Percentiles rank a stretch among this genome's conserved stretches.
These are phyloP conservation scores for Fragilariopsis cylindrus DNA, from an alignment of 108 stramenopile genomes.

Conservation along the genomic window DNA sequence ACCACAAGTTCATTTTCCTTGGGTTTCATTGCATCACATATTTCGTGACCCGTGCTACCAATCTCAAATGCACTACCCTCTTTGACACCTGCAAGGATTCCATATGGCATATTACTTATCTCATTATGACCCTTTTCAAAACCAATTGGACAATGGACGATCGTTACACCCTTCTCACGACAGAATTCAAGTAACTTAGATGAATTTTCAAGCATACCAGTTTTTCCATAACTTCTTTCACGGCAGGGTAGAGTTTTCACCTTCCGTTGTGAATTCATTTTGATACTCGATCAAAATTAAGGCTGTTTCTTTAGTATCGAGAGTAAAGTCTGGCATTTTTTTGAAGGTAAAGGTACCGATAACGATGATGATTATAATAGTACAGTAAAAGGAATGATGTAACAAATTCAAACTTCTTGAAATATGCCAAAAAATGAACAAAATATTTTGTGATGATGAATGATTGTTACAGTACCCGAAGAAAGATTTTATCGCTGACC, in stretches of 20 bases:
- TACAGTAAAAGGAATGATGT: not conserved
- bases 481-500: no score
- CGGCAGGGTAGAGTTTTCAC: constrained; percentile 69
- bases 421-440: no score
- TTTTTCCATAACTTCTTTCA: constrained; percentile 62
- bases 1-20: constrained; percentile 52
- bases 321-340: constrained; percentile 16
- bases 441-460: no score
- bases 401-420: no score
- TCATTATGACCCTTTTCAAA: constrained; percentile 62
- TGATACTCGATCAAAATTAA: constrained; percentile 81
- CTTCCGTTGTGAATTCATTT: constrained; percentile 79
- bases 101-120: constrained; percentile 49
- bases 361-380: not conserved
- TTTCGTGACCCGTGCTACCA: constrained; percentile 60
- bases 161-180: constrained; percentile 54
- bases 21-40: constrained; percentile 60
- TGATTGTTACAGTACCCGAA: no score
- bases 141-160: constrained; percentile 66
- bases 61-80: constrained; percentile 56
- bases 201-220: constrained; percentile 60
- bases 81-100: constrained; percentile 71
- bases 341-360: not conserved
- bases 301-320: constrained; percentile 65
- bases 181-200: constrained; percentile 40